Evolutionary conservation across 371 early-diverging fungal species (phyloP), one percentile per base, ranked within the genome.

Genomic region (Rhizopus microsporus): DNA sequence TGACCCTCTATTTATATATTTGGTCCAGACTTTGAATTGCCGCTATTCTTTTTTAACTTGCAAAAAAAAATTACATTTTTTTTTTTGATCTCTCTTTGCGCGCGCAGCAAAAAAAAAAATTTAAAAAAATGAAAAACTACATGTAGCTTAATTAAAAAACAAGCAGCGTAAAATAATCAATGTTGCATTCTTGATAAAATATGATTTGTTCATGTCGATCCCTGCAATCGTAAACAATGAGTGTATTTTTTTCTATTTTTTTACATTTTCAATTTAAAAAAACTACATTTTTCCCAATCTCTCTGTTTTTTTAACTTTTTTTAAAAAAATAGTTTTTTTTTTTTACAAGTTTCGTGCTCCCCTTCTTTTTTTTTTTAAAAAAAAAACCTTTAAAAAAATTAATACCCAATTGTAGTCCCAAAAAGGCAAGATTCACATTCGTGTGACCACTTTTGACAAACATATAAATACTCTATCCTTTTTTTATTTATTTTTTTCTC

Each of bases 341-440:
- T 23, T 23, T 23, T 23, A 23, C 23, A 23, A 23, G 23, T 23
- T 23, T 23, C 23, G 23, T 23, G 23, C 23, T 23, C 23, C 23
- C 23, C 30, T 47, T 47, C 38, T 56, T 56, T 47, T 56, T 47
- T 56, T 56, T 38, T 37, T 29, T 35, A 4, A 42, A 38, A 54
- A 62, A 61, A 61, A 61, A 54, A 44, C 9, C 7, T 44, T 13
- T 13, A 44, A 44, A 54, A 43, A 3, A 60, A 13, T 47, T 53
- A 59, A 16, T 32, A 16, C 23, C 23, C 23, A 23, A 32, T 45
- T 32, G 13, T 23, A 38, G 45, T 39, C 54, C 54, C 49, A 51
- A 61, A 23, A 15, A 53, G 50, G 52, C 33, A 50, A 50, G 33
- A 10, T n/a, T 7, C 33, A 35, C 17, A 16, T 50, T 32, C 43